These are phyloP conservation scores for Casaregolazyma suthepensis DNA, from an alignment of 1,139 yeast genomes.

Conservation along the genomic window DNA sequence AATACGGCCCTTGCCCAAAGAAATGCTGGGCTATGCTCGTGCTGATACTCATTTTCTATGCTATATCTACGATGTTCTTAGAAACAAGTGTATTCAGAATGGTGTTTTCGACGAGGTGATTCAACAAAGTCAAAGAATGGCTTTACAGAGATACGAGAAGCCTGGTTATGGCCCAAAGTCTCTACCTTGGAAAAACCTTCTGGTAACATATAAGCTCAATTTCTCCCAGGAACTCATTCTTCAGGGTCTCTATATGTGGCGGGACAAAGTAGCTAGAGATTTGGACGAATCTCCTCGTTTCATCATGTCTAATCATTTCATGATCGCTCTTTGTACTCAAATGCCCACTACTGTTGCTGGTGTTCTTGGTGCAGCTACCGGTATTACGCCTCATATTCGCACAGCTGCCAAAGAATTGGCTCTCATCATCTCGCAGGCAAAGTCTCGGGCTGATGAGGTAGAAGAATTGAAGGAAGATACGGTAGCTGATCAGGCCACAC, in stretches of 20 bases:
- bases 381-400: constrained; percentile 52
- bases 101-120: constrained; percentile 58
- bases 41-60: constrained; percentile 92
- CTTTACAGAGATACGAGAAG: constrained; percentile 69
- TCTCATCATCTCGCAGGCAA: constrained; percentile 37
- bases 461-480: not conserved
- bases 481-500: not conserved
- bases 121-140: constrained; percentile 72
- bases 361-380: constrained; percentile 48
- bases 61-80: constrained; percentile 70
- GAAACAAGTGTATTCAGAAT: constrained; percentile 51
- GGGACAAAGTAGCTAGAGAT: constrained; percentile 67
- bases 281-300: constrained; percentile 82
- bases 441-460: constrained; percentile 1
- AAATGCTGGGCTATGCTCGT: constrained; percentile 83
- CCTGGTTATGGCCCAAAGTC: constrained; percentile 30
- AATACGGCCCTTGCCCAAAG: constrained; percentile 69
- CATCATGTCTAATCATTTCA: constrained; percentile 74
- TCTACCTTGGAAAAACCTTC: constrained; percentile 34
- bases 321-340: constrained; percentile 55
- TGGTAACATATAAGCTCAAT: constrained; percentile 63
- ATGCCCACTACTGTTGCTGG: constrained; percentile 55
- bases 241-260: constrained; percentile 67
- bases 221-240: constrained; percentile 50
- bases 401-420: constrained; percentile 54